These are phyloP conservation scores for Rutstroemia sydowiana DNA, from an alignment of 2,329 filamentous ascomycete species.

Conservation along the genomic window DNA sequence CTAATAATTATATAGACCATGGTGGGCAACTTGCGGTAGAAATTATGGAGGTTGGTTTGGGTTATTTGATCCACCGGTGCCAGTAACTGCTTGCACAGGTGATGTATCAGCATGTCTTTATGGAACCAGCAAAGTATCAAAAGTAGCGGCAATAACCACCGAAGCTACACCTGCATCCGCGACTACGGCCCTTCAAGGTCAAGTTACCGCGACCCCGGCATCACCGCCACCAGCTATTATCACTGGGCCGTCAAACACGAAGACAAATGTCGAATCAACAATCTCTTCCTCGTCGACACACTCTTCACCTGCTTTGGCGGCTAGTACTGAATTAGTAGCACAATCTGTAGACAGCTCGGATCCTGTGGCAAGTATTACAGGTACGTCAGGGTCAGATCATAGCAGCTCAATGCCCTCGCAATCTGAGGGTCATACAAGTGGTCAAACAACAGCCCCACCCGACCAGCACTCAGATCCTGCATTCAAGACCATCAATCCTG, in stretches of 20 bases:
- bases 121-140: background rate
- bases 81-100: conserved; percentile 25
- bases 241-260: background rate
- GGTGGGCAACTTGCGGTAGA: conserved; percentile 32
- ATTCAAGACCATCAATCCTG: background rate
- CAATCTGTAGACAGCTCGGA: background rate
- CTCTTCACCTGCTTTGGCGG: background rate
- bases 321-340: background rate
- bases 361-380: background rate
- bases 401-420: background rate
- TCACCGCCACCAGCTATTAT: background rate
- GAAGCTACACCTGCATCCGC: background rate
- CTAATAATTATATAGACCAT: conserved; percentile 1
- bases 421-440: background rate
- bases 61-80: conserved; percentile 34
- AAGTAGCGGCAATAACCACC: background rate
- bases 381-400: background rate
- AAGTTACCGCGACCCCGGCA: background rate
- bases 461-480: background rate
- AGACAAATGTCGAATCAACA: background rate
- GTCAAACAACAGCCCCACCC: background rate
- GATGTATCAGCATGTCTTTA: conserved; percentile 9
- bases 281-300: background rate
- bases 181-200: background rate
- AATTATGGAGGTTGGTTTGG: conserved; percentile 24